These are phyloP conservation scores for Phyllostachys edulis DNA, from an alignment of 176 grass and related monocot genomes.

Conservation along the genomic window DNA sequence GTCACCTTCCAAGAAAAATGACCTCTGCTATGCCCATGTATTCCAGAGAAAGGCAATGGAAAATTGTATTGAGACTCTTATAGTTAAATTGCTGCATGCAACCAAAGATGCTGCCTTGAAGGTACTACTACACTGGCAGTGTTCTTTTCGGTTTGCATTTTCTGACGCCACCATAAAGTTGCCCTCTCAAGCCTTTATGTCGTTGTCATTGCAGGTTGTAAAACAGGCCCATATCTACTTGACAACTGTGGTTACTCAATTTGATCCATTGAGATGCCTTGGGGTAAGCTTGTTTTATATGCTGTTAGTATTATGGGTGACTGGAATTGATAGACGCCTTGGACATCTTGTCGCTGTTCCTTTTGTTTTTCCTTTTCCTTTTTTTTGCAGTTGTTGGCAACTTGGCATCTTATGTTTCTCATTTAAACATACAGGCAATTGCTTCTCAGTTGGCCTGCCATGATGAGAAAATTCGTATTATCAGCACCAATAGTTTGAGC, in stretches of 20 bases:
- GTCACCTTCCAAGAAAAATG: conserved; percentile 37
- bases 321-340: neutral
- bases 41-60: conserved; percentile 72
- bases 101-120: conserved; percentile 77
- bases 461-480: conserved; percentile 78
- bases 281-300: conserved; percentile 42
- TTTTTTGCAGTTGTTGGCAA: neutral
- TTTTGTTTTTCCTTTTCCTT: neutral
- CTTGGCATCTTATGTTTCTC: neutral
- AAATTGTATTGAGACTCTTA: conserved; percentile 61
- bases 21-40: conserved; percentile 17
- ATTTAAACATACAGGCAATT: conserved; percentile 51
- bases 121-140: conserved; percentile 45
- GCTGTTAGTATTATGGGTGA: neutral
- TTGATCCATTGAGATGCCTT: conserved; percentile 79
- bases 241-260: conserved; percentile 60
- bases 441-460: conserved; percentile 56
- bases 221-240: conserved; percentile 87
- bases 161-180: conserved; percentile 19
- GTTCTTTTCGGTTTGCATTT: conserved; percentile 7
- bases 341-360: neutral
- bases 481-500: conserved; percentile 76
- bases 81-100: conserved; percentile 74
- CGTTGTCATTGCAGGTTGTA: conserved; percentile 67
- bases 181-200: conserved; percentile 9